phyloP scores from a whole-genome alignment of 805 yeast genomes.

The Saccharomycopsis sp. region DNA sequence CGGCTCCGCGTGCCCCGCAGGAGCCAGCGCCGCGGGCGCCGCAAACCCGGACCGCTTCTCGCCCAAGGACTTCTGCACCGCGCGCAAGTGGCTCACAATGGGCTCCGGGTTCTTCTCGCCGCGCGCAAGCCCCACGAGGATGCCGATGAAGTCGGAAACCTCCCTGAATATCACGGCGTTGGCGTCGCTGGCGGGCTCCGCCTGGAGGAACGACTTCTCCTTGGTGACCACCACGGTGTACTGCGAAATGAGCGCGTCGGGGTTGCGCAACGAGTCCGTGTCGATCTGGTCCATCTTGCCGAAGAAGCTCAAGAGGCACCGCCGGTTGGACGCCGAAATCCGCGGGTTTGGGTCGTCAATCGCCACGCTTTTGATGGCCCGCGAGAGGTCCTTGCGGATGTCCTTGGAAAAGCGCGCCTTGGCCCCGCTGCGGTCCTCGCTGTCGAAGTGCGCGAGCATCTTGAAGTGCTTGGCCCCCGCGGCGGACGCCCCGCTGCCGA shows the following conservation, averaged over 20 bases:
- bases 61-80: conserved; percentile 13
- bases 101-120: conserved; percentile 28
- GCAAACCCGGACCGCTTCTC: conserved; percentile 4
- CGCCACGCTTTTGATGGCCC: not conserved
- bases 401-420: conserved; percentile 13
- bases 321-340: conserved; percentile 2
- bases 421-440: conserved; percentile 27
- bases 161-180: conserved; percentile 9
- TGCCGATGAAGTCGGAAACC: conserved; percentile 26
- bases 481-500: conserved; percentile 32
- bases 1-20: conserved; percentile 17
- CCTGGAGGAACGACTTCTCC: conserved; percentile 12
- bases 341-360: not conserved
- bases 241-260: conserved; percentile 3
- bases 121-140: conserved; percentile 33
- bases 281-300: not conserved
- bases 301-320: conserved; percentile 13
- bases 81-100: conserved; percentile 35
- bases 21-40: conserved; percentile 1
- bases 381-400: not conserved
- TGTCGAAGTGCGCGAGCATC: not conserved
- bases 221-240: conserved; percentile 11
- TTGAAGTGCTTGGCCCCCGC: conserved; percentile 16
- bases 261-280: not conserved
- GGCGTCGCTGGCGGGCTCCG: not conserved